phyloP scores from a whole-genome alignment of 1,139 yeast species.

The Pneumocystis wakefieldiae region DNA sequence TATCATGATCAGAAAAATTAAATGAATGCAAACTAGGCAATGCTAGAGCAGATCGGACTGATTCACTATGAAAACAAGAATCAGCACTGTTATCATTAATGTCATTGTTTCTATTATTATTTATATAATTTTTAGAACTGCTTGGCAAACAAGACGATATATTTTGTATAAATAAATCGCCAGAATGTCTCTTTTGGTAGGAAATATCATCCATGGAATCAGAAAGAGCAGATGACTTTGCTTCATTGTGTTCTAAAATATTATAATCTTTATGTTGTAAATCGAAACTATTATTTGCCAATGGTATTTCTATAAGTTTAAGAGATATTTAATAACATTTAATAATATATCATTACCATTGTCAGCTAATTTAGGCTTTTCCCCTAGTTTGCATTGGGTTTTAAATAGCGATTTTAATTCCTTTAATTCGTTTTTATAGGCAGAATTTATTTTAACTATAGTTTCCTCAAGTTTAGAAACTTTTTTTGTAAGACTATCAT shows the following conservation, averaged over 20 bases:
- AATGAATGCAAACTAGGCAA: background rate
- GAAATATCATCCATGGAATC: background rate
- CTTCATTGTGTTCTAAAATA: background rate
- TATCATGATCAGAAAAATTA: background rate
- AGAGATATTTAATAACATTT: background rate
- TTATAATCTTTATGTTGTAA: background rate
- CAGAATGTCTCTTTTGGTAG: background rate
- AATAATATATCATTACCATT: background rate
- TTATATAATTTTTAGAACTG: background rate
- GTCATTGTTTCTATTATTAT: background rate
- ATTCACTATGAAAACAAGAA: background rate
- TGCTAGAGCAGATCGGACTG: background rate
- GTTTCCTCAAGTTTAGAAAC: background rate
- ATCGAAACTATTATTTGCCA: background rate
- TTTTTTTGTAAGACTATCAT: background rate
- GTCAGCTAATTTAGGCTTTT: background rate
- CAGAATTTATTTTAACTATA: background rate
- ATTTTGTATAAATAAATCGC: background rate
- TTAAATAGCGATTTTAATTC: background rate
- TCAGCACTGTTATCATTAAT: background rate
- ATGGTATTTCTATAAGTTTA: background rate
- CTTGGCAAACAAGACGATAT: background rate
- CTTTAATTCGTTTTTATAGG: background rate
- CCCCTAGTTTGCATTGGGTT: background rate
- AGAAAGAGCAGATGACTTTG: background rate